A percentile compares a stretch with the other conserved stretches of the same genome.
These are phyloP conservation scores for Porcisia deanei DNA, from an alignment of 208 protist species.

Conservation along the genomic window DNA sequence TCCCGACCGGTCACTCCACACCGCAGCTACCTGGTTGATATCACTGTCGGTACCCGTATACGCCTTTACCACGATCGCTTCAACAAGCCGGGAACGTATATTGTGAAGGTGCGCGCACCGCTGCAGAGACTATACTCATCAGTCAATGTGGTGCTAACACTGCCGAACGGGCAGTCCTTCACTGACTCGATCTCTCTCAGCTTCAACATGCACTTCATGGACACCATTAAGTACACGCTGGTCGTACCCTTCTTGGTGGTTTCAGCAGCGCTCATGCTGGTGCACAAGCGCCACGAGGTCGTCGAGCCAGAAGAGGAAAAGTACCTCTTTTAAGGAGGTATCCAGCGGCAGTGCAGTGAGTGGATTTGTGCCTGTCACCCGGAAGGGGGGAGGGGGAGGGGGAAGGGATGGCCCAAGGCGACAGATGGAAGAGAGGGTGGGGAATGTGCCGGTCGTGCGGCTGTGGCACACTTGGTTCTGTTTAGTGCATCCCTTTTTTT, in stretches of 20 bases:
- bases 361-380: too few species aligned
- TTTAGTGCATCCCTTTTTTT: neutral
- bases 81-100: constrained; percentile 42
- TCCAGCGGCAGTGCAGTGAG: neutral
- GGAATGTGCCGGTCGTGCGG: neutral
- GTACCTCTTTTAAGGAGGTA: constrained; percentile 12
- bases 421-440: too few species aligned
- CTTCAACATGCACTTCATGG: constrained; percentile 88
- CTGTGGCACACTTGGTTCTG: neutral
- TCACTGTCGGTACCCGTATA: constrained; percentile 68
- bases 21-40: constrained; percentile 56
- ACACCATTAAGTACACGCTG: constrained; percentile 78
- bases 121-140: constrained; percentile 62
- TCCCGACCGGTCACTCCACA: constrained; percentile 16
- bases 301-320: constrained; percentile 3
- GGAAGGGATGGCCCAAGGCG: too few species aligned
- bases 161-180: constrained; percentile 74
- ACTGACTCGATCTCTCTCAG: constrained; percentile 70
- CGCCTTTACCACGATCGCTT: constrained; percentile 54
- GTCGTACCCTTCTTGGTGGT: constrained; percentile 73
- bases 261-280: constrained; percentile 57
- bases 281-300: constrained; percentile 61
- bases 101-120: constrained; percentile 58
- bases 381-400: too few species aligned
- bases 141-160: constrained; percentile 60